Conservation (phyloP, 495 filamentous ascomycete genomes). For the Xylaria acuta region DNA sequence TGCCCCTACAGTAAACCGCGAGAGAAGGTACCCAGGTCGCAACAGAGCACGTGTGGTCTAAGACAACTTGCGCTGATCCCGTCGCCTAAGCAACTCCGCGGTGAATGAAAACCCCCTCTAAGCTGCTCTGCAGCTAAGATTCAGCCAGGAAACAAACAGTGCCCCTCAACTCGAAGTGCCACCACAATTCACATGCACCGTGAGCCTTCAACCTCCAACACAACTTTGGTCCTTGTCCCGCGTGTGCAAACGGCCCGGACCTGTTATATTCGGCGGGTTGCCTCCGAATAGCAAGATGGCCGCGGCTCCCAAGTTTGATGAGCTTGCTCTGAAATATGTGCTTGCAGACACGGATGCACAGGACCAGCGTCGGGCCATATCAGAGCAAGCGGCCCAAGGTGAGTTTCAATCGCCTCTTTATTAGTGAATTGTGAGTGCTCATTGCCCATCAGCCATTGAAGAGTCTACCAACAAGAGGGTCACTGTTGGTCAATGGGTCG, state of each 20-base stretch:
- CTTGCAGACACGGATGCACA: slow-evolving; percentile 49
- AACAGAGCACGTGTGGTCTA: not conserved
- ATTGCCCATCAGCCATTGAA: slow-evolving; percentile 46
- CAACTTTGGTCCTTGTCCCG: not conserved
- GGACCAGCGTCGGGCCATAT: slow-evolving; percentile 40
- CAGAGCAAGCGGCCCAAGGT: slow-evolving; percentile 51
- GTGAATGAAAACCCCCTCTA: not conserved
- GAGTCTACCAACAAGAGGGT: slow-evolving; percentile 47
- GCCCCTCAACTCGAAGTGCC: slow-evolving; percentile 10
- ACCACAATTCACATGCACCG: not conserved
- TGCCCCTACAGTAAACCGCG: not conserved
- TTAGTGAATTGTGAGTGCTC: slow-evolving; percentile 21
- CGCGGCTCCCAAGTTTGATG: slow-evolving; percentile 44
- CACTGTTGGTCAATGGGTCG: slow-evolving; percentile 55
- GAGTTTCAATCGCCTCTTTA: slow-evolving; percentile 18
- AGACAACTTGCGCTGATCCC: not conserved
- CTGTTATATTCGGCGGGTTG: not conserved
- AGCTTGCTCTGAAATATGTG: slow-evolving; percentile 56
- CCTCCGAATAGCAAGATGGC: slow-evolving; percentile 40
- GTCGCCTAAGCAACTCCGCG: not conserved
- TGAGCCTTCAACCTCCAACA: not conserved
- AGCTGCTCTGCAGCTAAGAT: not conserved
- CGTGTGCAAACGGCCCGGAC: not conserved
- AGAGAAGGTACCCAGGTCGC: not conserved
- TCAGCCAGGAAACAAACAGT: not conserved